phyloP scores from a whole-genome alignment of 2,329 filamentous ascomycete genomes.

The Neocucurbitaria cava region DNA sequence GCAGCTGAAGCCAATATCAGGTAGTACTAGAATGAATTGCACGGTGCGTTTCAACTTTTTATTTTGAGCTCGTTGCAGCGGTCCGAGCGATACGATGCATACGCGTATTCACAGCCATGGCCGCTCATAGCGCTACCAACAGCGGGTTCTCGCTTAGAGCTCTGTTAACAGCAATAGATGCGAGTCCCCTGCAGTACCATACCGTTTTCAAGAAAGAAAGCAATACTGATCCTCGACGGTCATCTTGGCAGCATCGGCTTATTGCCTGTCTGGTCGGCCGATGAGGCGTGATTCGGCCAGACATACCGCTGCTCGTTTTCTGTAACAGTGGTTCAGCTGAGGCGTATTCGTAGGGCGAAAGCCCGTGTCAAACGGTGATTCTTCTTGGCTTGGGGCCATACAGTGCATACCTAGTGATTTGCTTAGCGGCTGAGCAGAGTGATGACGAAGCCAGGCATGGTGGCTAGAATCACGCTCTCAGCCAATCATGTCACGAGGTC shows the following conservation, averaged over 20 bases:
- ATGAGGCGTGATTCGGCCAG: not conserved
- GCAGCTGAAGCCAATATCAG: not conserved
- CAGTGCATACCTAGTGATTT: not conserved
- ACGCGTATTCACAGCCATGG: too few species aligned
- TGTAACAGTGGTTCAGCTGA: not conserved
- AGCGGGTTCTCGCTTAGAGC: not conserved
- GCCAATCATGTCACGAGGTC: constrained; percentile 13
- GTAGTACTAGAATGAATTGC: not conserved
- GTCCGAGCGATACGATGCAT: too few species aligned
- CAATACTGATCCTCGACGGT: not conserved
- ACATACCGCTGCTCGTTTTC: not conserved
- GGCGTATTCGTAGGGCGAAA: not conserved
- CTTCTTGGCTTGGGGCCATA: not conserved
- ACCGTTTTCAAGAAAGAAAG: not conserved
- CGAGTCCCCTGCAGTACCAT: not conserved
- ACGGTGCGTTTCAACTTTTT: too few species aligned
- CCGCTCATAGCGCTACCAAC: not conserved
- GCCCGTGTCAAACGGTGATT: not conserved
- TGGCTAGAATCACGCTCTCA: not conserved
- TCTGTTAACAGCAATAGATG: not conserved
- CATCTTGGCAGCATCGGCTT: not conserved
- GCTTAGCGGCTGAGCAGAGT: constrained; percentile 2
- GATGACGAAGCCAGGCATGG: constrained; percentile 18
- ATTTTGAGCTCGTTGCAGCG: too few species aligned
- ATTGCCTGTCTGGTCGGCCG: not conserved